Conservation (phyloP, 1,284 basidiomycete genomes). For the Apiotrichum veenhuisii region DNA sequence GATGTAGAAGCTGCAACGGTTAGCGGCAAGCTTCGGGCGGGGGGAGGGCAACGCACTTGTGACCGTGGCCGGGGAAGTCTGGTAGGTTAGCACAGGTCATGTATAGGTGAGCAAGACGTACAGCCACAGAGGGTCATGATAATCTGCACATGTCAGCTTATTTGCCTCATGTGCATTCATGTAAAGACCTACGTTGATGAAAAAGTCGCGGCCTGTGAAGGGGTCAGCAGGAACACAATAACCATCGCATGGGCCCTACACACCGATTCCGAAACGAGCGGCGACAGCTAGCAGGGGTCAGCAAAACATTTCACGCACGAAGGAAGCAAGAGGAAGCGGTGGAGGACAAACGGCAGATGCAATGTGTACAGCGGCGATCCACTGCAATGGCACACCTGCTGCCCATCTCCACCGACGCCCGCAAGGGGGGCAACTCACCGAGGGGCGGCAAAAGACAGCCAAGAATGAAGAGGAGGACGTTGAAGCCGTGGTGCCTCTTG, state of each 20-base stretch:
- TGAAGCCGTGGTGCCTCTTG: slow-evolving; percentile 74
- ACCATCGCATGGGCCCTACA: background rate
- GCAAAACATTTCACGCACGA: background rate
- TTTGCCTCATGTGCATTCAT: no score
- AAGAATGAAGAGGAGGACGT: slow-evolving; percentile 73
- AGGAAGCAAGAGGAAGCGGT: background rate
- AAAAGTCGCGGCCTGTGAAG: slow-evolving; percentile 63
- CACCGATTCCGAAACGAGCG: slow-evolving; percentile 81
- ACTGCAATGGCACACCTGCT: background rate
- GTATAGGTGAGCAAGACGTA: slow-evolving; percentile 45
- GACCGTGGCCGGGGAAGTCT: slow-evolving; percentile 51
- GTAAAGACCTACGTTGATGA: slow-evolving; percentile 64
- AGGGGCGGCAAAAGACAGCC: slow-evolving; percentile 81
- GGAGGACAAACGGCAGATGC: no score
- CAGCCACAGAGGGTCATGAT: slow-evolving; percentile 86
- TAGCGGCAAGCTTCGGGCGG: no score
- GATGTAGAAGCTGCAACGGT: slow-evolving; percentile 81
- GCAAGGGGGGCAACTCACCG: slow-evolving; percentile 56
- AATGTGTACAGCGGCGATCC: no score
- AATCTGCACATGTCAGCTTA: slow-evolving; percentile 4
- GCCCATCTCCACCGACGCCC: background rate
- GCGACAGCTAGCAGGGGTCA: slow-evolving; percentile 67
- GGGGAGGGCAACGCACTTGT: slow-evolving; percentile 51
- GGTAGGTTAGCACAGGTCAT: background rate
- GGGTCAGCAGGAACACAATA: background rate